phyloP scores from a whole-genome alignment of 768 basidiomycete genomes.

The Rhizopogon vesiculosus region DNA sequence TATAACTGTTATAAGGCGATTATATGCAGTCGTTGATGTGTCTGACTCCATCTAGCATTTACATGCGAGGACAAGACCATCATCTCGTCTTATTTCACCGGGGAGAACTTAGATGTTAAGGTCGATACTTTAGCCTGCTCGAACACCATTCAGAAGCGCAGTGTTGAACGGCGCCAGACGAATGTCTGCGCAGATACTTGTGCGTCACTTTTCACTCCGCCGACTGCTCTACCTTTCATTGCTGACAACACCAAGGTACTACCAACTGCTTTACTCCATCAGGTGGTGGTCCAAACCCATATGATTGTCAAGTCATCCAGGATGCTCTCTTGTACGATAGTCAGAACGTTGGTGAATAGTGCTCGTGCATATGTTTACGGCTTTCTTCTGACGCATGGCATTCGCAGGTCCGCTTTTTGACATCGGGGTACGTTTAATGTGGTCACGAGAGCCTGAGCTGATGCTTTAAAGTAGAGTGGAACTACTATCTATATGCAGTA shows the following conservation, averaged over 20 bases:
- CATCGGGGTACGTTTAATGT: constrained; percentile 2
- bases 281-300: constrained; percentile 44
- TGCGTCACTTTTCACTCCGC: constrained; percentile 13
- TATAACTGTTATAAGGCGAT: not conserved
- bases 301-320: constrained; percentile 45
- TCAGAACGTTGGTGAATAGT: constrained; percentile 36
- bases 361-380: not conserved
- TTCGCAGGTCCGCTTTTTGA: constrained; percentile 8
- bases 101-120: constrained; percentile 38
- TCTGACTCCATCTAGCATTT: not conserved
- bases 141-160: constrained; percentile 1
- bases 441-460: not conserved
- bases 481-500: constrained; percentile 29
- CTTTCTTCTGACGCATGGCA: not conserved
- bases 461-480: constrained; percentile 1
- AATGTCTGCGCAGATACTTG: constrained; percentile 41
- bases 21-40: not conserved
- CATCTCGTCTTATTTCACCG: constrained; percentile 27
- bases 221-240: not conserved
- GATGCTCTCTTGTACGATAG: constrained; percentile 43
- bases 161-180: constrained; percentile 9
- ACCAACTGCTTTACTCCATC: constrained; percentile 43
- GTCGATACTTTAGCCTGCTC: constrained; percentile 30
- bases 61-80: constrained; percentile 2
- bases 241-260: constrained; percentile 15